Base-by-base conservation (phyloP, 2,329 filamentous ascomycete genomes). In the Nemania bipapillata region DNA sequence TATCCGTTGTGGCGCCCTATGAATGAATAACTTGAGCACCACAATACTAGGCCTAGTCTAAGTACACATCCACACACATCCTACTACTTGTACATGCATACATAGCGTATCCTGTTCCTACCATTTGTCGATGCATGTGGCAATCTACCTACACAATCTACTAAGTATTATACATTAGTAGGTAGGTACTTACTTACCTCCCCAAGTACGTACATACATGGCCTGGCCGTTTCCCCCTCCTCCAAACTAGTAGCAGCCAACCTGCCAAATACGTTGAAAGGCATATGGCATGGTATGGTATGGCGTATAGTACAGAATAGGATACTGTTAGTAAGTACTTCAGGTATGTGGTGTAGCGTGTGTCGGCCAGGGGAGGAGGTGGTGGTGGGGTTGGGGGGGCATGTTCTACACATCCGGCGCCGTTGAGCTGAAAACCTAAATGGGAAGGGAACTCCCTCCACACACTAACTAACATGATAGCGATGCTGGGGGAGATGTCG, bases 351-450 rank as follows among this genome's bases (percentile, higher is more conserved):
- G 40, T 17, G 40, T 37, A 32, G 47, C 63, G 66, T 66, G 56
- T 66, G 53, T 53, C 45, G 28, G 63, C 54, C 30, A 24, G 32
- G 53, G 62, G 22, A 30, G n/a, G 20, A 32, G 53, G n/a, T n/a
- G 35, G 53, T n/a, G 28, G 32, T 9, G 45, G 45, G 47, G 24
- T 11, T 9, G 47, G 9, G 3, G 7, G 49, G 49, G 11, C 5
- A 35, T 30, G 12, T 49, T 49, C 45, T 68, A 50, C 42, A 61
- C 47, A 28, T 37, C 61, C 62, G 42, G 55, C 62, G 42, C 66
- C 62, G 56, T 66, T 59, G 66, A 63, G 66, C 63, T 66, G 58
- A 66, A 66, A 58, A 22, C 66, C 64, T 15, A 62, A 67, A 66
- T 30, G 49, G 55, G 67, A 67, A 63, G 35, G 55, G 58, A 30